phyloP scores from a whole-genome alignment of 2,329 filamentous ascomycete species.

The Colletotrichum gloeosporioides region DNA sequence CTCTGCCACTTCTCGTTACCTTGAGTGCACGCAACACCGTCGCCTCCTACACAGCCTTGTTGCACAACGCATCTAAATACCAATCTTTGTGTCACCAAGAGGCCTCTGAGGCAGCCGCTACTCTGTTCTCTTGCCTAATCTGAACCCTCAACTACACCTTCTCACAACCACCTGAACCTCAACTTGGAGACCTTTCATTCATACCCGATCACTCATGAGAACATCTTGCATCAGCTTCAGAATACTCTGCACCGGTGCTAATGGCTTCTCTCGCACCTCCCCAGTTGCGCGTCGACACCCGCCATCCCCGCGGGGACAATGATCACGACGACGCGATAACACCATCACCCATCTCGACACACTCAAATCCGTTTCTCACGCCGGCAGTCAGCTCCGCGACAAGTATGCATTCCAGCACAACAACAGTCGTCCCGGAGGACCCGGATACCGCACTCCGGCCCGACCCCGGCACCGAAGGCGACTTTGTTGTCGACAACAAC shows the following conservation, averaged over 20 bases:
- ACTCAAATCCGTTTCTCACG: constrained; percentile 30
- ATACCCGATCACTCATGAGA: not conserved
- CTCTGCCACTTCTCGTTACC: not conserved
- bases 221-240: not conserved
- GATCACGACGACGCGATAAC: constrained; percentile 21
- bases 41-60: not conserved
- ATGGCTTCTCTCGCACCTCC: constrained; percentile 22
- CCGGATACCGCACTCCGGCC: constrained; percentile 63
- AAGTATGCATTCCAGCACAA: constrained; percentile 20
- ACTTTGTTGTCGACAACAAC: constrained; percentile 77
- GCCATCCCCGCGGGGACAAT: constrained; percentile 2
- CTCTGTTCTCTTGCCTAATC: not conserved
- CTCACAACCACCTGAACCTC: not conserved
- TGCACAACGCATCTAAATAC: constrained; percentile 1
- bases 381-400: constrained; percentile 24
- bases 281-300: constrained; percentile 19
- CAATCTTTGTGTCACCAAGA: not conserved
- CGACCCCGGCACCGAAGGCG: constrained; percentile 72
- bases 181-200: not conserved
- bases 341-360: constrained; percentile 21
- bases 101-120: not conserved
- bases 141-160: not conserved
- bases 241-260: constrained; percentile 2
- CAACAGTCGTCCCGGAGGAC: constrained; percentile 23
- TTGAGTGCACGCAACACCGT: not conserved